Base-by-base conservation (phyloP, 2,329 filamentous ascomycete species). In the Pseudogymnoascus sp. region DNA sequence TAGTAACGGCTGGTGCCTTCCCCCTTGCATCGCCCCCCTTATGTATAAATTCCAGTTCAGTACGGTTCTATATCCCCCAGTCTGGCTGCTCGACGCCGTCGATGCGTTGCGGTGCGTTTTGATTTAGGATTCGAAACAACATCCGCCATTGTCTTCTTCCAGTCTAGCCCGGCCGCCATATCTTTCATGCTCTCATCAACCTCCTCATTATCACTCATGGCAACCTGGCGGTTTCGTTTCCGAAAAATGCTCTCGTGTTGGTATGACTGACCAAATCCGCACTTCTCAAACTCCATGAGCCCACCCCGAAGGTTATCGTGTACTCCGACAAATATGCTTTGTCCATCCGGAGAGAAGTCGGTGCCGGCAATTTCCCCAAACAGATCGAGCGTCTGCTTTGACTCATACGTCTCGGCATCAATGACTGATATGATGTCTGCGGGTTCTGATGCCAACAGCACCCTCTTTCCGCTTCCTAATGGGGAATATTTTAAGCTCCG, bases 321-420 rank as follows among this genome's bases (percentile, higher is more conserved):
- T 67, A 88, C 89, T 8, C 89, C 80, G 2, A 90, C 77, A 59
- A 84, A 81, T n/a, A 93, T 72, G 61, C 87, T 82, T 60, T 82
- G 79, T 0, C 88, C 89, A 57, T 85, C 84, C 39, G 86, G 82
- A 4, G 85, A 77, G 65, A 91, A 86, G 18, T 79, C 78, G 3
- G 89, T 75, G 16, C 89, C 89, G 6, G 83, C 88, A 62, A 90
- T 83, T 68, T 90, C 86, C 35, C 89, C 88, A 71, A 92, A 91
- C 61, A 91, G 80, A 63, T 89, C 86, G 8, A 92, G 74, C 0
- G 81, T 83, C 72, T 92, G 89, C 71, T 85, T 84, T n/a, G 79
- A 79, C 20, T 77, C 72, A 67, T 85, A 89, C 0, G 78, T 84
- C 67, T 81, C 77, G 0, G 84, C 86, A 65, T 91, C 85, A 66